Conservation (phyloP, 305 asterid genomes). For the Fraxinus platypoda region DNA sequence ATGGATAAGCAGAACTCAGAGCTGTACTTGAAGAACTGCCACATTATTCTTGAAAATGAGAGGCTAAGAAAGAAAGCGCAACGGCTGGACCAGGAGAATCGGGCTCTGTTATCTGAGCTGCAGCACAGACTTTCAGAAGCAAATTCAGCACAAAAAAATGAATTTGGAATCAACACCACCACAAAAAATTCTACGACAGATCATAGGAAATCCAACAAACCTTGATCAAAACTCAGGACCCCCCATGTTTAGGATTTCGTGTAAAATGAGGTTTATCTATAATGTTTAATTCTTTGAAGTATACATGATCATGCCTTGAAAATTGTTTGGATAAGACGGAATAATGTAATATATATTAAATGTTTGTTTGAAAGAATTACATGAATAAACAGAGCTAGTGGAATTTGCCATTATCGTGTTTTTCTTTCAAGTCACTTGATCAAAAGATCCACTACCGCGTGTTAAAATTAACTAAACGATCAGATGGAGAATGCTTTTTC, state of each 20-base stretch:
- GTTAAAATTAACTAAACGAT: not conserved
- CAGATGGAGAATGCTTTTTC: not conserved
- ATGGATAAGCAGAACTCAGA: slow-evolving; percentile 53
- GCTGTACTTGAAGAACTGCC: slow-evolving; percentile 55
- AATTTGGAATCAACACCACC: slow-evolving; percentile 14
- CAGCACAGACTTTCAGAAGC: slow-evolving; percentile 36
- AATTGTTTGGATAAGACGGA: not conserved
- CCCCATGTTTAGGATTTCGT: not conserved
- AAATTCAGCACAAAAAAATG: slow-evolving; percentile 15
- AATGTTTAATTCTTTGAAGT: not conserved
- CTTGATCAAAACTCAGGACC: not conserved
- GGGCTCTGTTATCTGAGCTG: slow-evolving; percentile 49
- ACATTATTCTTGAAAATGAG: slow-evolving; percentile 48
- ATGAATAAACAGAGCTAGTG: not conserved
- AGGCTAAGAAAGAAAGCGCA: slow-evolving; percentile 54
- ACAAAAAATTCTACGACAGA: not conserved
- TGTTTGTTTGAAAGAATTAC: not conserved
- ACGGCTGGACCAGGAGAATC: slow-evolving; percentile 50
- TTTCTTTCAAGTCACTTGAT: not conserved
- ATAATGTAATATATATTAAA: not conserved
- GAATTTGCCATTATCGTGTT: not conserved
- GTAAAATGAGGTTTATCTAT: not conserved
- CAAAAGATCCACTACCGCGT: not conserved
- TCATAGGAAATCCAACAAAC: slow-evolving; percentile 27
- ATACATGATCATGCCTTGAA: not conserved